These are phyloP conservation scores for Penicillium canescens DNA, from an alignment of 495 filamentous ascomycete species.

Conservation along the genomic window DNA sequence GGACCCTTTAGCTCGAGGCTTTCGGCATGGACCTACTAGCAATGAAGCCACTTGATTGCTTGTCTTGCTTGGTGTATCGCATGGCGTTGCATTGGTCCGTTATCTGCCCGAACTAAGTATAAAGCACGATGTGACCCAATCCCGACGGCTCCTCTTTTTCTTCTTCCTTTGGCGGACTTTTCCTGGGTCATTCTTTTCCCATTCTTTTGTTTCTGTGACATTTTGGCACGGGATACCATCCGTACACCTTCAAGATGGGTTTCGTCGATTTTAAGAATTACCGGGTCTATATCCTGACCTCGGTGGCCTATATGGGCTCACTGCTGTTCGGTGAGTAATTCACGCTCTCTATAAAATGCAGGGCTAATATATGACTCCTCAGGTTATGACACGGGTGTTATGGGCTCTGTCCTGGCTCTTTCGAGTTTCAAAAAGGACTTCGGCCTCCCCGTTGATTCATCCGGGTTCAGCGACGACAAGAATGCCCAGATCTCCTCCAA, in stretches of 20 bases:
- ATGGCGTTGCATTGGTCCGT: conserved; percentile 5
- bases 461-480: conserved; percentile 29
- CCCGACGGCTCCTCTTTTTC: neutral
- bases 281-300: conserved; percentile 54
- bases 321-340: conserved; percentile 48
- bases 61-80: conserved; percentile 2
- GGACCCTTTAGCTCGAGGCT: conserved; percentile 3
- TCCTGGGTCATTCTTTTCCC: neutral
- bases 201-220: neutral
- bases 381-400: conserved; percentile 60
- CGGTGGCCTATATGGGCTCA: conserved; percentile 54
- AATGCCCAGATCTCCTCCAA: conserved; percentile 54
- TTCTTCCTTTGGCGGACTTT: neutral
- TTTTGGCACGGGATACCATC: neutral
- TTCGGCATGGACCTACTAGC: neutral
- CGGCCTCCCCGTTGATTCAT: conserved; percentile 32
- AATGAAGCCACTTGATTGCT: conserved; percentile 7
- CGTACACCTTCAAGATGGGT: conserved; percentile 17
- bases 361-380: neutral
- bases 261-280: conserved; percentile 48
- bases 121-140: conserved; percentile 11
- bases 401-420: conserved; percentile 57
- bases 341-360: neutral
- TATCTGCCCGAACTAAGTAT: conserved; percentile 7
- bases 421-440: conserved; percentile 58